Base-by-base conservation (phyloP, 306 rosid genomes). In the Vicia villosa region DNA sequence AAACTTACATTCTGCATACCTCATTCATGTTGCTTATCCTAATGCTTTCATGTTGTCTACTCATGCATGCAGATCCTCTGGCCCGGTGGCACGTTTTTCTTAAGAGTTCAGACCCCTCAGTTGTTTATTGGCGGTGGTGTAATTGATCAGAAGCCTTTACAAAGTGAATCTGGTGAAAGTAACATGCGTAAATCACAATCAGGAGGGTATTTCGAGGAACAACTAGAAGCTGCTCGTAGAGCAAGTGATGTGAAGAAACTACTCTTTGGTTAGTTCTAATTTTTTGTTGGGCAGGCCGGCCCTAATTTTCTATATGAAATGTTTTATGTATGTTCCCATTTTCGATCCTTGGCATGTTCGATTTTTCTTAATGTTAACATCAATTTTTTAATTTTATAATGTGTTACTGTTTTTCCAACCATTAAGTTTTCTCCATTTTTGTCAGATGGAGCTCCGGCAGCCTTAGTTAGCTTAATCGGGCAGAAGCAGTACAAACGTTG, bases 211-310 rank as follows among this genome's bases (percentile, higher is more conserved):
- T 95, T 95, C 16, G 97, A 91, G 89, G 80, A 81, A 72, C 95
- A 91, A 71, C 95, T 95, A 17, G 96, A 95, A 87, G 97, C 96
- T 73, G 86, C 92, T 82, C 97, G 99, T 26, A 80, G 96, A 73
- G 97, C 97, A 58, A 91, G 88, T 74, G 87, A 86, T 26, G 60
- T 95, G 74, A 91, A 87, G 91, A 95, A 91, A 82, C 74, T 95
- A 66, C 91, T 95, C 34, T 86, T 89, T 74, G 97, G 99, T 95
- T 77, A 87, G 99, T 86, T 69, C 68, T 63, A 60, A 60, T 74
- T 59, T 43, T 46, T n/a, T 69, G 16, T n/a, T n/a, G n/a, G n/a
- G n/a, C n/a, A n/a, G n/a, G n/a, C n/a, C n/a, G n/a, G n/a, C n/a
- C n/a, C n/a, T n/a, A n/a, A n/a, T n/a, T n/a, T n/a, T n/a, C n/a